A percentile compares a stretch with the other conserved stretches of the same genome.
These are phyloP conservation scores for Dittrichia graveolens DNA, from an alignment of 129 eudicot species.

Conservation along the genomic window DNA sequence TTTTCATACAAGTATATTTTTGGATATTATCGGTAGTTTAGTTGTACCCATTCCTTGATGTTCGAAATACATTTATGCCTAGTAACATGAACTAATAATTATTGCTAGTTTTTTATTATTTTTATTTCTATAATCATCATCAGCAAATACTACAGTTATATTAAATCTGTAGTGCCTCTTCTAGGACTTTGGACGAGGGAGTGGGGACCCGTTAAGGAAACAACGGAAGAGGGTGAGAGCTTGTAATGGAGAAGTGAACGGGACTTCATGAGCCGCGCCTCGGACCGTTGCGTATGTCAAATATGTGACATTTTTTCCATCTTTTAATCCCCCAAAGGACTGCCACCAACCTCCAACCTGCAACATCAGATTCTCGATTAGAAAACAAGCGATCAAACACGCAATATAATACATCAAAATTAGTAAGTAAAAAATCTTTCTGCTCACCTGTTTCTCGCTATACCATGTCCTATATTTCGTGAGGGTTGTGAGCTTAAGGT, in stretches of 20 bases:
- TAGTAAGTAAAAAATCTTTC: neutral
- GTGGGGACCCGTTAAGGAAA: conserved; percentile 36
- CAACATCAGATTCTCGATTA: no score
- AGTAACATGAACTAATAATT: no score
- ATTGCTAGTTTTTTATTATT: no score
- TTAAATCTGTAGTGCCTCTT: no score
- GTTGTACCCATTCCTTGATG: neutral
- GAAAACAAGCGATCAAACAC: neutral
- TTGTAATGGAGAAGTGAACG: conserved; percentile 36
- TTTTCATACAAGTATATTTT: no score
- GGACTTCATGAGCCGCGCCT: conserved; percentile 43
- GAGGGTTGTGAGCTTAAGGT: conserved; percentile 33
- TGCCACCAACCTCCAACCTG: conserved; percentile 43
- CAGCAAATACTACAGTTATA: no score
- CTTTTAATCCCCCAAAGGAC: conserved; percentile 35
- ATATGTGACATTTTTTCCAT: conserved; percentile 34
- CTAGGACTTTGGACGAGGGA: conserved; percentile 35
- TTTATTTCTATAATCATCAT: no score
- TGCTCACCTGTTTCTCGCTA: conserved; percentile 26
- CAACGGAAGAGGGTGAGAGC: conserved; percentile 36
- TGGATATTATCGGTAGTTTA: conserved; percentile 8
- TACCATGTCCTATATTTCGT: conserved; percentile 44
- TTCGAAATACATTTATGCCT: no score
- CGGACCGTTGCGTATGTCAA: conserved; percentile 34
- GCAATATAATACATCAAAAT: neutral